A percentile compares a stretch with the other conserved stretches of the same genome.
Evolutionary conservation across 768 basidiomycete genomes (phyloP).

Genomic region (Leccinum olivaceopallidum): DNA sequence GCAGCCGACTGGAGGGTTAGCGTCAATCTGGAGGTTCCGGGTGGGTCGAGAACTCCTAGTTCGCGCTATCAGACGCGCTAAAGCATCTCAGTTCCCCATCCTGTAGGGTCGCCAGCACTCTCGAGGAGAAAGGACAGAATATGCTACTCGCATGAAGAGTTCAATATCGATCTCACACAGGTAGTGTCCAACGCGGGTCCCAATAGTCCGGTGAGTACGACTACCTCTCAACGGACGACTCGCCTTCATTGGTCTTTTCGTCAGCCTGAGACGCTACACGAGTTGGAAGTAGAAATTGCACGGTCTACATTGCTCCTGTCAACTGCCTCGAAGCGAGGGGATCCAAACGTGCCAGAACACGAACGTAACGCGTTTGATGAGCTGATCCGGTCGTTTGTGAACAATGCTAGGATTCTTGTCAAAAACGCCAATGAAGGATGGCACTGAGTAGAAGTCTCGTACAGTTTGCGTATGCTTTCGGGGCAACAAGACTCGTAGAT

Average conservation of each 20-base stretch:
- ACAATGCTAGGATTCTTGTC: constrained; percentile 87
- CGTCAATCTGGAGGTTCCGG: constrained; percentile 87
- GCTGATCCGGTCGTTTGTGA: constrained; percentile 88
- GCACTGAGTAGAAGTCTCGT: constrained; percentile 24
- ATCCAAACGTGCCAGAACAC: constrained; percentile 55
- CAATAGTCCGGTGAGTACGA: constrained; percentile 48
- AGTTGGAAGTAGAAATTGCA: constrained; percentile 88
- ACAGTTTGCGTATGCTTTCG: not conserved
- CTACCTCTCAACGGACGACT: not conserved
- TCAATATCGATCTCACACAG: constrained; percentile 91
- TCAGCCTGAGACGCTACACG: constrained; percentile 69
- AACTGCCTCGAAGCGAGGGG: constrained; percentile 67
- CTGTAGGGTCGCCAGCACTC: constrained; percentile 58
- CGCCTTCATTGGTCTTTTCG: constrained; percentile 6
- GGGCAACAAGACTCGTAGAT: constrained; percentile 4
- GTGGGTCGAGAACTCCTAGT: constrained; percentile 44
- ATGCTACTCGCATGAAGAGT: constrained; percentile 93
- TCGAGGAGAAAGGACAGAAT: constrained; percentile 85
- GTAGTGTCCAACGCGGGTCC: constrained; percentile 61
- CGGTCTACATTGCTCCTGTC: constrained; percentile 70
- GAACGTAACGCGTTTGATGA: constrained; percentile 85
- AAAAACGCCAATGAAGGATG: constrained; percentile 68
- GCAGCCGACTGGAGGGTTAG: constrained; percentile 91
- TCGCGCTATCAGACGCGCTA: constrained; percentile 2
- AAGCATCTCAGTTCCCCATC: constrained; percentile 57